Conservation (phyloP, 129 eudicot species). For the Scalesia atractyloides region DNA sequence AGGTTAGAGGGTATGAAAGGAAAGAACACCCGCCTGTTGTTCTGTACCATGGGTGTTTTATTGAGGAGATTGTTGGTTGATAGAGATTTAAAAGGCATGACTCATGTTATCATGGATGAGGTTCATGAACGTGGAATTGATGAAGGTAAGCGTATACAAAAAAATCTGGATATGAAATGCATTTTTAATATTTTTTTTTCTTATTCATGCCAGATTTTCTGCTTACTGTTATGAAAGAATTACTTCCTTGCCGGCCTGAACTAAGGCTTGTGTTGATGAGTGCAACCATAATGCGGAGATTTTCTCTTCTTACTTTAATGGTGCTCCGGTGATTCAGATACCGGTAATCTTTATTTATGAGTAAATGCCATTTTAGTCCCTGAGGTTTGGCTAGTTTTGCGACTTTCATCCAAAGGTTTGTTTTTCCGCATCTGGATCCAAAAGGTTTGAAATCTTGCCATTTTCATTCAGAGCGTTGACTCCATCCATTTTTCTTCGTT, state of each 20-base stretch:
- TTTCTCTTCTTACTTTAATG: slow-evolving; percentile 80
- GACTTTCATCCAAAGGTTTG: no score
- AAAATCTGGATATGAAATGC: background rate
- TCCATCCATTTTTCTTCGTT: no score
- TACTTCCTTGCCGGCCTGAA: slow-evolving; percentile 85
- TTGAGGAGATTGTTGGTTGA: slow-evolving; percentile 79
- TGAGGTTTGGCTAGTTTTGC: no score
- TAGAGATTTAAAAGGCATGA: slow-evolving; percentile 69
- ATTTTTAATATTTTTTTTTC: slow-evolving; percentile 18
- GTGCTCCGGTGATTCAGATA: slow-evolving; percentile 71
- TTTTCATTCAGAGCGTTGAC: no score
- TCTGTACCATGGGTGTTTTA: slow-evolving; percentile 80
- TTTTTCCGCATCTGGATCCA: no score
- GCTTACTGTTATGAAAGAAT: slow-evolving; percentile 77
- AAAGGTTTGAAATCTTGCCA: no score
- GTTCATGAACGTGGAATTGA: slow-evolving; percentile 95
- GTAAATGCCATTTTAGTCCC: no score
- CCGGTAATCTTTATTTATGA: slow-evolving; percentile 46
- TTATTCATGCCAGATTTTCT: slow-evolving; percentile 62
- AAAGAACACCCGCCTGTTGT: slow-evolving; percentile 75
- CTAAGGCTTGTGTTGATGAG: slow-evolving; percentile 86
- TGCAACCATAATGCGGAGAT: slow-evolving; percentile 87
- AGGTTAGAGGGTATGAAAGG: slow-evolving; percentile 90
- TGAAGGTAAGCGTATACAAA: slow-evolving; percentile 57
- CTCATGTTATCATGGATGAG: slow-evolving; percentile 89